Conservation (phyloP, 306 rosid genomes). For the Vachellia collinsii region DNA sequence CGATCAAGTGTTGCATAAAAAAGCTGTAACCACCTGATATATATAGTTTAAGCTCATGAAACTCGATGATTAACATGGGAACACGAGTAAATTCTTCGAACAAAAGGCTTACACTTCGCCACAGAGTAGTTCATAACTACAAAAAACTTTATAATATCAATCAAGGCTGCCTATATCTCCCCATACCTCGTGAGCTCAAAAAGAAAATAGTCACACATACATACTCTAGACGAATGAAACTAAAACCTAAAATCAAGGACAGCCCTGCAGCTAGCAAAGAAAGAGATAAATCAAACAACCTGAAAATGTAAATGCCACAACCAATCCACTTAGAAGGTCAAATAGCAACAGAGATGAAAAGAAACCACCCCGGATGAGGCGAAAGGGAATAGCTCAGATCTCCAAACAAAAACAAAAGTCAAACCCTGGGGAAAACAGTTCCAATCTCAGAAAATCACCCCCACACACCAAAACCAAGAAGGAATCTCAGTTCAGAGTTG, state of each 20-base stretch:
- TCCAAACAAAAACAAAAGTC: conserved; percentile 27
- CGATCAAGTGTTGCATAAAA: background rate
- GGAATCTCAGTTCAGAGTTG: background rate
- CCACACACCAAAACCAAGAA: background rate
- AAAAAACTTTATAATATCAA: conserved; percentile 4
- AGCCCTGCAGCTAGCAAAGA: background rate
- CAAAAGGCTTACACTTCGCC: background rate
- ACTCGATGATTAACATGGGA: background rate
- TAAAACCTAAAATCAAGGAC: background rate
- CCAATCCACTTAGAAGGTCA: background rate
- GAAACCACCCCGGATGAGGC: conserved; percentile 17
- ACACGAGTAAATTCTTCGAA: background rate
- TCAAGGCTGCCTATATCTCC: background rate
- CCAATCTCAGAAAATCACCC: background rate
- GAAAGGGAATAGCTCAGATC: conserved; percentile 31
- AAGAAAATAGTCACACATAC: background rate
- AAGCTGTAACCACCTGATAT: background rate
- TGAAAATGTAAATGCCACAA: background rate
- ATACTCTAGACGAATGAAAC: background rate
- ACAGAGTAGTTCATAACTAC: background rate
- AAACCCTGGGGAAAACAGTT: conserved; percentile 3
- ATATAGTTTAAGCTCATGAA: background rate
- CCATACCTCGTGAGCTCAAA: background rate
- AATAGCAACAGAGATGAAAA: background rate
- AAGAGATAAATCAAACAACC: background rate